These are phyloP conservation scores for Phytophthora kernoviae DNA, from an alignment of 352 stramenopile species.

Conservation along the genomic window DNA sequence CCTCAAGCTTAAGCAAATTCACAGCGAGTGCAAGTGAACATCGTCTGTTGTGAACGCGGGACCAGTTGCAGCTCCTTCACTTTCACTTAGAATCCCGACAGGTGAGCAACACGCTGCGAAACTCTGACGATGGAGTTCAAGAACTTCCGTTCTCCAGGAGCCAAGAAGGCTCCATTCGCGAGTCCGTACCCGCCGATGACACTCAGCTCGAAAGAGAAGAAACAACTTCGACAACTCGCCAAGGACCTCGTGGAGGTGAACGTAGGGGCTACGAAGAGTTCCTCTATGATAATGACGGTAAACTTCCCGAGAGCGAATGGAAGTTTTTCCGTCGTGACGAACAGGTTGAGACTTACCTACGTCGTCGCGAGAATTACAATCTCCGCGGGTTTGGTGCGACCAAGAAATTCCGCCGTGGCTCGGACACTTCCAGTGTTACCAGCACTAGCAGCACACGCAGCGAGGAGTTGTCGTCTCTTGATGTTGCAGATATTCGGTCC, in stretches of 20 bases:
- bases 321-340: conserved; percentile 30
- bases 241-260: conserved; percentile 32
- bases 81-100: conserved; percentile 17
- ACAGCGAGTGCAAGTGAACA: not conserved
- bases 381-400: conserved; percentile 25
- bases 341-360: conserved; percentile 27
- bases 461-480: conserved; percentile 22
- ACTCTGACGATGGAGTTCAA: conserved; percentile 21
- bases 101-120: conserved; percentile 8
- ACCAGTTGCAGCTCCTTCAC: not conserved
- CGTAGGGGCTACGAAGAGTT: conserved; percentile 28
- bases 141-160: conserved; percentile 22
- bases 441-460: conserved; percentile 19
- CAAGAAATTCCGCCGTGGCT: conserved; percentile 24
- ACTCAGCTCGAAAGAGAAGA: conserved; percentile 25
- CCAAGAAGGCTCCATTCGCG: conserved; percentile 28
- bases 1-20: not conserved
- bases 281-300: conserved; percentile 22
- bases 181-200: conserved; percentile 28
- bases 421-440: conserved; percentile 13
- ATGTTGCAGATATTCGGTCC: conserved; percentile 26
- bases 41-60: not conserved
- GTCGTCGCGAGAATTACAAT: conserved; percentile 27
- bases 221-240: conserved; percentile 24
- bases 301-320: conserved; percentile 26